These are phyloP conservation scores for Ganoderma lucidum DNA, from an alignment of 1,284 basidiomycete genomes.

Conservation along the genomic window DNA sequence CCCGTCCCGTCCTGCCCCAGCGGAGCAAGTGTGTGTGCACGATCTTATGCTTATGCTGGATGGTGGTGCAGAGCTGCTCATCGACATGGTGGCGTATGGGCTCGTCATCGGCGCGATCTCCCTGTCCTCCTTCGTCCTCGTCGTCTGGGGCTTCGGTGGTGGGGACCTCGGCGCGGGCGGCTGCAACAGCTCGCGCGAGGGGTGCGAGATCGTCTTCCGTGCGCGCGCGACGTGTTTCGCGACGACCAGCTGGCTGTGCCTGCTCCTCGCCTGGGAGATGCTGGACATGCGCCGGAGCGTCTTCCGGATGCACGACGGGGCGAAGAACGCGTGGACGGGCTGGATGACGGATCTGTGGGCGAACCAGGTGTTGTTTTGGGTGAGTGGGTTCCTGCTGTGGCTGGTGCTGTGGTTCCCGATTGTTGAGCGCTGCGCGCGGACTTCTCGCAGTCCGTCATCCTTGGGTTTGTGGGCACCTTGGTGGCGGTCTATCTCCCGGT, in stretches of 20 bases:
- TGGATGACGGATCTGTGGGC: not conserved
- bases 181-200: conserved; percentile 50
- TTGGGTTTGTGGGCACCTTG: not conserved
- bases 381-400: not conserved
- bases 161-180: conserved; percentile 58
- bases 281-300: conserved; percentile 44
- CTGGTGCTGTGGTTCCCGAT: not conserved
- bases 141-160: conserved; percentile 59
- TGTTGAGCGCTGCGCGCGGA: not conserved
- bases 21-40: not conserved
- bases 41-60: not conserved
- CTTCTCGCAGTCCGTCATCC: not conserved
- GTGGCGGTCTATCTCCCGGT: not conserved
- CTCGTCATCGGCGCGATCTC: conserved; percentile 57
- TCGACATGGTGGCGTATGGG: not conserved
- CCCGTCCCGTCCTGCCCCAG: not conserved
- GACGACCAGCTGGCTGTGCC: conserved; percentile 57
- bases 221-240: conserved; percentile 63
- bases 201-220: conserved; percentile 56
- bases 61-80: not conserved
- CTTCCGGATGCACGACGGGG: conserved; percentile 47
- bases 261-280: conserved; percentile 52
- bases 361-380: not conserved
- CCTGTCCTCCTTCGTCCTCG: conserved; percentile 60
- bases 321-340: conserved; percentile 32